Evolutionary conservation across 2,329 filamentous ascomycete species (phyloP), one percentile per base, ranked within the genome.

Genomic region (Hypoxylon sp.): DNA sequence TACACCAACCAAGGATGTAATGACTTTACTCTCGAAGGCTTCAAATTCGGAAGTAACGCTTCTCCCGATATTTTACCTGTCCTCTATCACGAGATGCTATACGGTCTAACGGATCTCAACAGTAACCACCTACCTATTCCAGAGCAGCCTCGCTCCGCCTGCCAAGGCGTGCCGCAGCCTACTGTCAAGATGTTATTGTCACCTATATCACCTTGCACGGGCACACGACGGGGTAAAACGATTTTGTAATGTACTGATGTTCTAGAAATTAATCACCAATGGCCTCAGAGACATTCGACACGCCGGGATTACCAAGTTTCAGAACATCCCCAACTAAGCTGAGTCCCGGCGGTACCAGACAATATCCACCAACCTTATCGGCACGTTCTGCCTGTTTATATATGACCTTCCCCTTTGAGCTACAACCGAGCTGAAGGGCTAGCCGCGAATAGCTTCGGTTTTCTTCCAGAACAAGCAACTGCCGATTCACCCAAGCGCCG

Each of bases 341-440:
- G 32, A 24, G 47, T 6, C 62, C 58, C 59, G 59, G 41, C 66
- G 57, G 37, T 34, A 58, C 59, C 60, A 46, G 56, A 19, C 56
- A 56, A 61, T 64, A 62, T 68, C 58, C 59, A n/a, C 71, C 70
- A 70, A 70, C 67, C 65, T 70, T 68, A 71, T 68, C 63, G 59
- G 64, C 70, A 71, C 70, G 68, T 72, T 72, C 56, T 53, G 55
- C 50, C 37, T 28, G 34, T 39, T 28, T 47, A 56, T 58, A 47
- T 56, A 53, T 46, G 62, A 71, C 71, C 71, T 72, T 70, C 70
- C 70, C 28, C 34, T 68, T 72, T 66, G 8, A 55, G 71, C 20
- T 7, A 47, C 56, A 20, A 58, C 39, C 41, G 39, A 56, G 51
- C 41, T 22, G 47, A 39, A 52, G 17, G 50, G 46, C 52, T 34